Evolutionary conservation across 768 basidiomycete species (phyloP).

Genomic region (Tylopilus vinaceipallidus): DNA sequence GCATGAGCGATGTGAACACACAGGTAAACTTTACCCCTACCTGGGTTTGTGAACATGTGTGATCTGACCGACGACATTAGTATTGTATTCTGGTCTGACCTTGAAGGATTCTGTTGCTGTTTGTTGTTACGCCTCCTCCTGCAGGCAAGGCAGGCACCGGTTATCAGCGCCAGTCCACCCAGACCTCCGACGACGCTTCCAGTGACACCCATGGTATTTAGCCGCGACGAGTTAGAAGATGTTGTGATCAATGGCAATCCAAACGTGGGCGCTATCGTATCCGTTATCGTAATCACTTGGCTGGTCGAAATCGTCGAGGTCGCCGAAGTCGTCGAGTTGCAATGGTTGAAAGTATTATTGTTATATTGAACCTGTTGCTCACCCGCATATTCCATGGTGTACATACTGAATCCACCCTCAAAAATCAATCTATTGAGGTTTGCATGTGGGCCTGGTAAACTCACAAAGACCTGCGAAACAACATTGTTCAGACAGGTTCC

Average conservation of each 20-base stretch:
- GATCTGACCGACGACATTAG: background rate
- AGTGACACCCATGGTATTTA: background rate
- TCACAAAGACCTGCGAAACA: conserved; percentile 12
- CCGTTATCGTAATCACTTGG: background rate
- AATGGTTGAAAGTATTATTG: background rate
- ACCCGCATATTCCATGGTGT: background rate
- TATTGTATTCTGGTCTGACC: too few relatives aligned
- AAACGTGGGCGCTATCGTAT: too few relatives aligned
- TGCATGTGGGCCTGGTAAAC: background rate
- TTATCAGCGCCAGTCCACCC: background rate
- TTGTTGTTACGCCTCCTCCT: background rate
- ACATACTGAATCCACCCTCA: background rate
- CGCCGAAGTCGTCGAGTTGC: background rate
- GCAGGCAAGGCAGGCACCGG: background rate
- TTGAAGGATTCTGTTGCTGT: background rate
- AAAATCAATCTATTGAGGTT: background rate
- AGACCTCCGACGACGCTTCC: background rate
- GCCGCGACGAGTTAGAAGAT: background rate
- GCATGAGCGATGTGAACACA: background rate
- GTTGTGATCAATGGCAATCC: background rate
- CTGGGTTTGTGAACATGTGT: background rate
- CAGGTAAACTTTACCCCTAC: background rate
- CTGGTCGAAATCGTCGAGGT: background rate
- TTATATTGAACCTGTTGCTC: background rate
- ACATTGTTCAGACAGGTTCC: background rate